These are phyloP conservation scores for Eutrema heterophyllum DNA, from an alignment of 345 rosid species.

Conservation along the genomic window DNA sequence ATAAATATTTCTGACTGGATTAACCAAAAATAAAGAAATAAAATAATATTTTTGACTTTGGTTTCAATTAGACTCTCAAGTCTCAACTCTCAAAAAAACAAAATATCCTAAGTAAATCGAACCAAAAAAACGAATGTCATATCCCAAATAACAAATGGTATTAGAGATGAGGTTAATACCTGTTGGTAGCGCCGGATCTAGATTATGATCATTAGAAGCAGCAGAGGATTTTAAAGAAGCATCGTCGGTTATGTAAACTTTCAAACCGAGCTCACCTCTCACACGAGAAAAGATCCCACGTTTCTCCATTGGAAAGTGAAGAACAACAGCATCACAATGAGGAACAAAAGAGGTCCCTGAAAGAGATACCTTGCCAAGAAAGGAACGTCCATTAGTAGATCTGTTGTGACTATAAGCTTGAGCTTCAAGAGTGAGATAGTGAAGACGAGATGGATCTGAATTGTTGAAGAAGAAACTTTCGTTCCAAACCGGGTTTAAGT, in stretches of 20 bases:
- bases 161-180: constrained; percentile 6
- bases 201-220: constrained; percentile 30
- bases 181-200: constrained; percentile 9
- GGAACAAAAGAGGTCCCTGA: constrained; percentile 86
- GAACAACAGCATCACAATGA: constrained; percentile 75
- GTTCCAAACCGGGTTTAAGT: constrained; percentile 91
- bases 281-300: constrained; percentile 88
- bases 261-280: constrained; percentile 90
- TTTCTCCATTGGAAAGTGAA: constrained; percentile 88
- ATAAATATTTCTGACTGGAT: no score
- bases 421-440: constrained; percentile 71
- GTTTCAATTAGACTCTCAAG: no score
- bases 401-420: constrained; percentile 54
- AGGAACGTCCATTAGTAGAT: constrained; percentile 63
- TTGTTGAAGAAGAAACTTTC: constrained; percentile 97
- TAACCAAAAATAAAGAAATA: no score
- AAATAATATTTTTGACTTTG: no score
- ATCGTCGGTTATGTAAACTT: constrained; percentile 73
- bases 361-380: constrained; percentile 84
- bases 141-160: not conserved
- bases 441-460: constrained; percentile 76
- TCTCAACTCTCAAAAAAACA: no score
- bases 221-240: constrained; percentile 64
- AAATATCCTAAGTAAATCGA: no score
- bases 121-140: no score